These are phyloP conservation scores for Pythium plurisporium DNA, from an alignment of 352 stramenopile species.

Conservation along the genomic window DNA sequence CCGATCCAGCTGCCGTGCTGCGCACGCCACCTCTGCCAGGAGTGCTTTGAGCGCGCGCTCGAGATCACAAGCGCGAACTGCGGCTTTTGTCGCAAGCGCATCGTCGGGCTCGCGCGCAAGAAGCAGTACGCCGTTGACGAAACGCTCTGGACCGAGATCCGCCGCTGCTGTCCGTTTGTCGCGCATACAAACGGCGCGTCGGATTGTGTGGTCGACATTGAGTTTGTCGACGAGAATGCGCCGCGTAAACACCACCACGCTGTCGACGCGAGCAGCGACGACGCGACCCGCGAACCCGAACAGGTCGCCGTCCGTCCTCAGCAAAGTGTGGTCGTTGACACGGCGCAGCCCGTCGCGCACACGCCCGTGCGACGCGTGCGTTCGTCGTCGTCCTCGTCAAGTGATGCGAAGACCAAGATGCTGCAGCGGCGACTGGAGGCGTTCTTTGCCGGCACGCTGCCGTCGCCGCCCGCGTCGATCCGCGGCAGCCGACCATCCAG, in stretches of 20 bases:
- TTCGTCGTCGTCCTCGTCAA: not conserved
- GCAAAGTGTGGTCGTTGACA: no score
- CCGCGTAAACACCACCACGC: not conserved
- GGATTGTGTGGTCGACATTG: conserved; percentile 20
- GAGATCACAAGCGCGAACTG: conserved; percentile 77
- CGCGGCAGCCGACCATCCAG: conserved; percentile 5
- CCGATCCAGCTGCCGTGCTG: conserved; percentile 75
- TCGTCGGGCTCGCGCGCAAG: conserved; percentile 70
- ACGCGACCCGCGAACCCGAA: no score
- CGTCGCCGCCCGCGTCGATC: not conserved
- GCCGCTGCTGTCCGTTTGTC: conserved; percentile 46
- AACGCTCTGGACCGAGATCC: conserved; percentile 51
- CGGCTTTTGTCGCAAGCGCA: conserved; percentile 71
- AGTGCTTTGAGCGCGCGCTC: conserved; percentile 69
- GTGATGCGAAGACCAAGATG: not conserved
- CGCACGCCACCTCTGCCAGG: conserved; percentile 57
- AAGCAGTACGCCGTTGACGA: conserved; percentile 73
- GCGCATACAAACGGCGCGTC: not conserved
- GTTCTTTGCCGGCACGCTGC: conserved; percentile 14
- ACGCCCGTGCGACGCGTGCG: not conserved
- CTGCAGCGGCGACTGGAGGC: conserved; percentile 17
- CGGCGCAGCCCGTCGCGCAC: not conserved
- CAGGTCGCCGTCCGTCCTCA: no score
- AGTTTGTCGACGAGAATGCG: conserved; percentile 26
- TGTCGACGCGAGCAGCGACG: not conserved